phyloP scores from a whole-genome alignment of 352 stramenopile genomes.

The Phytopythium montanum region DNA sequence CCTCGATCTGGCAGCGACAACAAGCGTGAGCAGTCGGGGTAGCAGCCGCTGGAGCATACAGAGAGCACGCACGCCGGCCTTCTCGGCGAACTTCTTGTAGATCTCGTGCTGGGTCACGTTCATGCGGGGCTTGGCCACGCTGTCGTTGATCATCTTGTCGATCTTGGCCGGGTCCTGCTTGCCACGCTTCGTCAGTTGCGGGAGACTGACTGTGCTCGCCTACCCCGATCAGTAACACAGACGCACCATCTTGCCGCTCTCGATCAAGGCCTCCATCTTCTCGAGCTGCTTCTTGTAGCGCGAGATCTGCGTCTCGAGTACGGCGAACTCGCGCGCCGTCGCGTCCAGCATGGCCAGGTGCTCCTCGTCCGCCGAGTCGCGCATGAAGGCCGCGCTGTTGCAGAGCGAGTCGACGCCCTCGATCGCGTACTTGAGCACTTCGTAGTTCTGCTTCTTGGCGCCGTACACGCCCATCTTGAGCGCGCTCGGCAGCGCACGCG shows the following conservation, averaged over 20 bases:
- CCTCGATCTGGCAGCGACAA: slow-evolving; percentile 49
- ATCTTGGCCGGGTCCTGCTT: slow-evolving; percentile 41
- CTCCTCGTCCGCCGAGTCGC: slow-evolving; percentile 54
- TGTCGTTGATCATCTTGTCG: slow-evolving; percentile 57
- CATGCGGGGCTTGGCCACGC: slow-evolving; percentile 46
- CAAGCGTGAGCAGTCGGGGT: not conserved
- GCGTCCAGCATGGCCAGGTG: slow-evolving; percentile 55
- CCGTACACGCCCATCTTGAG: slow-evolving; percentile 77
- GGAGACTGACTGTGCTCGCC: not conserved
- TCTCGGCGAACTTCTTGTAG: slow-evolving; percentile 79
- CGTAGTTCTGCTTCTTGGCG: slow-evolving; percentile 69
- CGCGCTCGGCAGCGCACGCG: slow-evolving; percentile 53
- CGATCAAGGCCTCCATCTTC: slow-evolving; percentile 48
- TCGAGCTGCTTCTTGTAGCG: slow-evolving; percentile 72
- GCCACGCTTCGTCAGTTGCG: not conserved
- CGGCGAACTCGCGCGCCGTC: slow-evolving; percentile 64
- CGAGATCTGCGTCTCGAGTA: slow-evolving; percentile 56
- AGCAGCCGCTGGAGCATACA: not conserved
- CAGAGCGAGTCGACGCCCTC: slow-evolving; percentile 65
- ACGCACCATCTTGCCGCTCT: slow-evolving; percentile 39
- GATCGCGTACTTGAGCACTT: slow-evolving; percentile 71
- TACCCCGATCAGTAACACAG: not conserved
- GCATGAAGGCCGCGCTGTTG: slow-evolving; percentile 62
- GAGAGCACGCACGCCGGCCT: slow-evolving; percentile 46
- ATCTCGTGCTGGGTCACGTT: slow-evolving; percentile 61